A percentile compares a stretch with the other conserved stretches of the same genome.
Evolutionary conservation across 176 grass and related monocot genomes (phyloP).

Genomic region (Thinopyrum elongatum): DNA sequence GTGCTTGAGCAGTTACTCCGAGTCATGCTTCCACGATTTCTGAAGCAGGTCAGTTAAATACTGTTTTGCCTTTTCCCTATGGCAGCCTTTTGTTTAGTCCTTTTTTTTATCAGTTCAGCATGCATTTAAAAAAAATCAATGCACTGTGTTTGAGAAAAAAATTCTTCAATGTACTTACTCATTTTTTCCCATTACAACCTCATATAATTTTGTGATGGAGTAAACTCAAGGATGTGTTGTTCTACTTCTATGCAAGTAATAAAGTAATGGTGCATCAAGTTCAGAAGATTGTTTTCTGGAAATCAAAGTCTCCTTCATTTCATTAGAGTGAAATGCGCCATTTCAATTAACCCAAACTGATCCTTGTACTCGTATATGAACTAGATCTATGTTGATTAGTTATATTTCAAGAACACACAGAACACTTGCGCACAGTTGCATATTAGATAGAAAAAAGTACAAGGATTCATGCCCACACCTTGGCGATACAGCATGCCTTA

Average conservation of each 20-base stretch:
- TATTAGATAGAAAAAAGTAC: neutral
- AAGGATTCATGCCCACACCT: neutral
- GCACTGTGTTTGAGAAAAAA: neutral
- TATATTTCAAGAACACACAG: neutral
- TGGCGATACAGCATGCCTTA: neutral
- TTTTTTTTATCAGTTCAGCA: neutral
- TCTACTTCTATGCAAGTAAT: neutral
- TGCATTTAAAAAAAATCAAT: neutral
- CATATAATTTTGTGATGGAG: neutral
- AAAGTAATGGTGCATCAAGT: neutral
- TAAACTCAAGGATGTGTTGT: neutral
- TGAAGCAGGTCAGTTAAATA: conserved; percentile 59
- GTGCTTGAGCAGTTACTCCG: conserved; percentile 80
- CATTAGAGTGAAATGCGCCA: no score
- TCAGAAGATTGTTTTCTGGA: neutral
- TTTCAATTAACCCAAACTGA: no score
- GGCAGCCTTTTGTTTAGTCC: neutral
- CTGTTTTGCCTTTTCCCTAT: neutral
- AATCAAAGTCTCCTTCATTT: neutral
- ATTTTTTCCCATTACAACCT: neutral
- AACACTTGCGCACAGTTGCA: neutral
- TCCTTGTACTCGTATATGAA: neutral
- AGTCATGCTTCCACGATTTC: conserved; percentile 91
- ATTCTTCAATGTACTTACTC: neutral
- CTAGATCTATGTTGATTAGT: neutral